These are phyloP conservation scores for Sporisorium scitamineum DNA, from an alignment of 1,284 basidiomycete species.

Conservation along the genomic window DNA sequence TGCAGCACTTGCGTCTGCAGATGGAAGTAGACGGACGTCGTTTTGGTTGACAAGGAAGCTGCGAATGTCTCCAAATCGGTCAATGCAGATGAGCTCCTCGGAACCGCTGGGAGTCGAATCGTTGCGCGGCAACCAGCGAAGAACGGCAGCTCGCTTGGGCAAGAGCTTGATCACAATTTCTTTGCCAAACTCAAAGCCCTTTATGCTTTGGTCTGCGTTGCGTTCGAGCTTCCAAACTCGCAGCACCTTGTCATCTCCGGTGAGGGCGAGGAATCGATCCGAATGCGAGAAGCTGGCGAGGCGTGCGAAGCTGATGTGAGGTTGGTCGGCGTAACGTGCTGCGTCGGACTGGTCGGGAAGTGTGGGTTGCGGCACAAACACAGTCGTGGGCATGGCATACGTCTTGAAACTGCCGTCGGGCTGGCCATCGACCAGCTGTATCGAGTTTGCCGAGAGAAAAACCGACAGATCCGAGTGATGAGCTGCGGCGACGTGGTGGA, in stretches of 20 bases:
- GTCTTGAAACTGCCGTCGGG: slow-evolving; percentile 24
- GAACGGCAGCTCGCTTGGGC: slow-evolving; percentile 61
- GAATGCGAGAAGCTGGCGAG: slow-evolving; percentile 56
- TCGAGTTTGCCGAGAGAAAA: slow-evolving; percentile 48
- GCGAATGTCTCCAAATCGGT: slow-evolving; percentile 64
- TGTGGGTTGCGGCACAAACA: slow-evolving; percentile 45
- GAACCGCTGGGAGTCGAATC: slow-evolving; percentile 23
- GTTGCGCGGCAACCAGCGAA: slow-evolving; percentile 52
- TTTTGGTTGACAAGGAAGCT: slow-evolving; percentile 46
- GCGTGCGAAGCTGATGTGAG: slow-evolving; percentile 55
- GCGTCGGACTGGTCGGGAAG: slow-evolving; percentile 53
- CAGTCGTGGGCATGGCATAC: slow-evolving; percentile 38
- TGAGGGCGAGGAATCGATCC: slow-evolving; percentile 55
- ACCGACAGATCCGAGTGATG: slow-evolving; percentile 29
- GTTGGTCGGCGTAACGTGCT: slow-evolving; percentile 31
- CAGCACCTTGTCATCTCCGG: slow-evolving; percentile 65
- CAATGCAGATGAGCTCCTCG: slow-evolving; percentile 58
- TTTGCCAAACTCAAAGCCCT: slow-evolving; percentile 39
- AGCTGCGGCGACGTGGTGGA: slow-evolving; percentile 43
- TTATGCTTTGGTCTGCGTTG: slow-evolving; percentile 9
- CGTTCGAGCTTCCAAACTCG: slow-evolving; percentile 54
- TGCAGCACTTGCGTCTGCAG: not conserved
- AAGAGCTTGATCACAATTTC: slow-evolving; percentile 57
- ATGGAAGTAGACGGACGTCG: slow-evolving; percentile 23
- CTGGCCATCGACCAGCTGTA: slow-evolving; percentile 38